A percentile compares a stretch with the other conserved stretches of the same genome.
Conservation (phyloP, 1,139 yeast species). For the Yamadazyma diddensiae region DNA sequence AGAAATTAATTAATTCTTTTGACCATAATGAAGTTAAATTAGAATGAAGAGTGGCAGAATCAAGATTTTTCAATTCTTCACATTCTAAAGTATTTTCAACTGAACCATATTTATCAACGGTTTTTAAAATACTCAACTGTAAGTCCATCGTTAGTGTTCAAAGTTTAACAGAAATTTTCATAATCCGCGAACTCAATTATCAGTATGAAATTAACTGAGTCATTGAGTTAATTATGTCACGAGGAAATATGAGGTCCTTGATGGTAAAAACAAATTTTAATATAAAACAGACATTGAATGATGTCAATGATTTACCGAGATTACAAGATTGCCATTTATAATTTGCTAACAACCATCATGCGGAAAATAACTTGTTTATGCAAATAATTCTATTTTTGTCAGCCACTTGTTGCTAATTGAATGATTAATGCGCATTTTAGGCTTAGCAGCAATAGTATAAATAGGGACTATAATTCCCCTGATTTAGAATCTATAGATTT, state of each 20-base stretch:
- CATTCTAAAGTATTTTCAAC: slow-evolving; percentile 58
- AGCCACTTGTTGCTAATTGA: neutral
- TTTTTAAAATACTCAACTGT: slow-evolving; percentile 56
- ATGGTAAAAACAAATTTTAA: no score
- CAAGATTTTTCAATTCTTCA: slow-evolving; percentile 40
- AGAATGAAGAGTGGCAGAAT: slow-evolving; percentile 51
- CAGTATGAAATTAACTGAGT: no score
- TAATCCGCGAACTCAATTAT: no score
- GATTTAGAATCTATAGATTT: no score
- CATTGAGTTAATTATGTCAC: no score
- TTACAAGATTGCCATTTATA: neutral
- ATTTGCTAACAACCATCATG: neutral
- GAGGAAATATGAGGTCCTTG: no score
- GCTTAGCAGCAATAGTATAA: slow-evolving; percentile 4
- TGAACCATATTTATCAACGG: slow-evolving; percentile 56
- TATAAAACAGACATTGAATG: neutral
- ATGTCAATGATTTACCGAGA: no score
- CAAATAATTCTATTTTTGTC: no score
- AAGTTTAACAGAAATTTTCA: no score
- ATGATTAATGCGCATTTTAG: neutral
- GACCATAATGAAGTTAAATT: slow-evolving; percentile 86
- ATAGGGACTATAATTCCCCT: slow-evolving; percentile 1
- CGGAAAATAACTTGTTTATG: no score
- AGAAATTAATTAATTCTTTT: slow-evolving; percentile 73
- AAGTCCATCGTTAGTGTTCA: slow-evolving; percentile 57